phyloP scores from a whole-genome alignment of 371 early-diverging fungal species.

The Lichtheimia ornata region DNA sequence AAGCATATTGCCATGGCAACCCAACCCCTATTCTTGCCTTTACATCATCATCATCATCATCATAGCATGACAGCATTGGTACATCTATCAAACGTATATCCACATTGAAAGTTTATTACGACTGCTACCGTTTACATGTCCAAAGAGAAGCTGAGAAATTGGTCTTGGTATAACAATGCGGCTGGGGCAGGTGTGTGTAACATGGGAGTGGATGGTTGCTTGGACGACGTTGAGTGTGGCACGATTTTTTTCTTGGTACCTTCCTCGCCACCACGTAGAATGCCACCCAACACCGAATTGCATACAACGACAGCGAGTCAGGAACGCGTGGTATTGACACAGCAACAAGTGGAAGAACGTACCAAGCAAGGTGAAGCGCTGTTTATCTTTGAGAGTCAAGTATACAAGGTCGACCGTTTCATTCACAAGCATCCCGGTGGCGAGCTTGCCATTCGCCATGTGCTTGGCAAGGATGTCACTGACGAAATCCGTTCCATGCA shows the following conservation, averaged over 20 bases:
- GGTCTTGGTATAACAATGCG: no score
- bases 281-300: constrained; percentile 40
- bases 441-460: constrained; percentile 79
- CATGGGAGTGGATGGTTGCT: background rate
- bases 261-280: constrained; percentile 1
- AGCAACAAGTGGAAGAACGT: constrained; percentile 44
- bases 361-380: constrained; percentile 66
- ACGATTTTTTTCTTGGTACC: constrained; percentile 1
- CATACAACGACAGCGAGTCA: background rate
- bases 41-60: no score
- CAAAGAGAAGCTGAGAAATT: no score
- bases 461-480: constrained; percentile 90
- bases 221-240: background rate
- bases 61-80: no score
- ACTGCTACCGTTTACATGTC: no score
- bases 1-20: no score
- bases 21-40: no score
- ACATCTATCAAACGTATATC: no score
- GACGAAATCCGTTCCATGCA: constrained; percentile 90
- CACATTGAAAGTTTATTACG: no score
- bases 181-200: background rate
- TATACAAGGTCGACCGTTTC: constrained; percentile 86
- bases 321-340: constrained; percentile 28
- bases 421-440: constrained; percentile 91
- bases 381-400: constrained; percentile 77